Evolutionary conservation across 2,329 filamentous ascomycete genomes (phyloP), one percentile per base, ranked within the genome.

Genomic region (Phoma sp.): DNA sequence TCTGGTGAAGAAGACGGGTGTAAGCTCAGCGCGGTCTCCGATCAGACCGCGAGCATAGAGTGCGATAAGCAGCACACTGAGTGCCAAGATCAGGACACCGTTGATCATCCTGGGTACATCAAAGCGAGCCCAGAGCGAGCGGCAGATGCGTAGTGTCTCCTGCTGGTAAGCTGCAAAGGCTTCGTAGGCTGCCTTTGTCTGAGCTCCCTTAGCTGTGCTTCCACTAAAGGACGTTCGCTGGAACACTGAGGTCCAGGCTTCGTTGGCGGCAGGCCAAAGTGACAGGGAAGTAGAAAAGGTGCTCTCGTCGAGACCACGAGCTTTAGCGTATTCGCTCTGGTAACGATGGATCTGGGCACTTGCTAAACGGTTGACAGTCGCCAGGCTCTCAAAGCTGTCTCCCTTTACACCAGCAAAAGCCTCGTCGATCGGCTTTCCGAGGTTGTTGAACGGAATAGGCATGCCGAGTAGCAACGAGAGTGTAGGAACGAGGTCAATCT

Each of bases 401-500:
- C 89, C 89, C 21, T 84, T 81, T 1, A 79, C 76, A 1, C 91
- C 90, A 17, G 88, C 83, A 75, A 99, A 99, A 2, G 92, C 93
- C 76, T 99, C 95, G 63, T 96, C 91, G 58, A 99, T 97, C 0
- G 95, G 95, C 6, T 85, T 87, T 45, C 95, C 95, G 6, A 99
- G 84, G 71, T 95, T 99, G 74, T 98, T 99, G 80, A 92, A 99
- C 0, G 95, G 95, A 57, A 99, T 93, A 0, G 95, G 94, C 57
- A 97, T 84, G 8, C 95, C 95, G 1, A 99, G 81, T 0, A 99
- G 83, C 32, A 99, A 81, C 0, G 94, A 88, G 27, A 99, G 77
- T 0, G 95, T 99, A 4, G 95, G 94, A 2, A 99, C 95, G 12
- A 99, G 83, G 73, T 99, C 95, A 62, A 99, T 99, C 76, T 99